Base-by-base conservation (phyloP, 108 stramenopile species). In the Skeletonema grethae region DNA sequence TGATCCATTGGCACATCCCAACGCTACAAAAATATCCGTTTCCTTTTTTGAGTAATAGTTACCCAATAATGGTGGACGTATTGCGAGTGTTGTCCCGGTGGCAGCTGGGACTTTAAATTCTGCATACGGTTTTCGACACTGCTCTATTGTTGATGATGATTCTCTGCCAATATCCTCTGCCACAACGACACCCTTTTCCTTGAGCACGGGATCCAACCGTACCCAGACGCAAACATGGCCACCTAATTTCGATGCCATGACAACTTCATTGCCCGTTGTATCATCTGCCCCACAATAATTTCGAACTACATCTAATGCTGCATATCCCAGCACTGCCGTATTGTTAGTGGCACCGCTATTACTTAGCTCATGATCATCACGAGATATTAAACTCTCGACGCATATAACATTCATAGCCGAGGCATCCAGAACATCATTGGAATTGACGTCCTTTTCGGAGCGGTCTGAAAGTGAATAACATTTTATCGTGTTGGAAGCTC, bases 81-180 rank as follows among this genome's bases (percentile, higher is more conserved):
- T 82, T 12, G 76, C 80, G 15, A 82, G 64, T 25, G 76, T 82
- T 15, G 75, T 82, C 8, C 80, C 80, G 7, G 76, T 82, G 13
- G 80, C 80, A 3, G 50, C 18, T 20, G 48, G 31, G 16, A 72
- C 57, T 16, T 16, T 38, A 31, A 80, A 80, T 58, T 80, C 79
- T 43, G 48, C 61, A 20, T 67, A 50, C 28, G 77, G 70, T 8
- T n/a, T 63, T 36, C 61, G 43, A 55, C 39, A 71, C 41, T 18
- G 34, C 7, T 29, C 20, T 39, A 5, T 60, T 50, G 9, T 18
- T 53, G 12, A 34, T 61, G 6, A 10, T 24, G 24, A 32, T 9
- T 10, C 57, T 8, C 9, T 56, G 9, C 3, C 16, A n/a, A 32
- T 43, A 18, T 5, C 43, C 18, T 70, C 74, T 6, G 29, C 22